These are phyloP conservation scores for Lagenidium giganteum DNA, from an alignment of 352 stramenopile genomes.

Conservation along the genomic window DNA sequence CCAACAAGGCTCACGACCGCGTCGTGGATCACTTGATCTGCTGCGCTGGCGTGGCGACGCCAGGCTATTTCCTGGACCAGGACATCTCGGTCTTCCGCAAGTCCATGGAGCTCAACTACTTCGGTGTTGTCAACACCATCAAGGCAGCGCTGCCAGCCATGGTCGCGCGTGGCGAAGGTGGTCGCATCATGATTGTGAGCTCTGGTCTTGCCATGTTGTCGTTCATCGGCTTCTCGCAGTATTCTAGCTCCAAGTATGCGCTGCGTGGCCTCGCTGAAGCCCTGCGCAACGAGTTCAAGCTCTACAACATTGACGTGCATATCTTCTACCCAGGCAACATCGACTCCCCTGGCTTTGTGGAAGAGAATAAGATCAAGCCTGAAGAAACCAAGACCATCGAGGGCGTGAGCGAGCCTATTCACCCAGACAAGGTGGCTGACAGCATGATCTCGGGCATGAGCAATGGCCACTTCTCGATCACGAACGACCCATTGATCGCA, in stretches of 20 bases:
- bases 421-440: slow-evolving; percentile 61
- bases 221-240: slow-evolving; percentile 81
- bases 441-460: slow-evolving; percentile 57
- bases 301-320: slow-evolving; percentile 64
- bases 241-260: slow-evolving; percentile 79
- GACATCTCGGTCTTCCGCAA: slow-evolving; percentile 64
- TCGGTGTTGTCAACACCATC: slow-evolving; percentile 71
- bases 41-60: slow-evolving; percentile 46
- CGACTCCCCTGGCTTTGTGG: slow-evolving; percentile 66
- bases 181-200: slow-evolving; percentile 68
- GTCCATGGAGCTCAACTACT: slow-evolving; percentile 88
- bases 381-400: slow-evolving; percentile 73
- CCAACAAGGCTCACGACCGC: slow-evolving; percentile 62
- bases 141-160: slow-evolving; percentile 80
- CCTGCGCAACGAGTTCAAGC: slow-evolving; percentile 70
- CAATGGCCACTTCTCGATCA: slow-evolving; percentile 74
- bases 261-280: slow-evolving; percentile 74
- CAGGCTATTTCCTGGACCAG: slow-evolving; percentile 76
- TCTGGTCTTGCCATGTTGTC: slow-evolving; percentile 65
- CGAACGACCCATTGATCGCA: slow-evolving; percentile 75
- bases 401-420: slow-evolving; percentile 35
- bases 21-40: slow-evolving; percentile 71
- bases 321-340: slow-evolving; percentile 85
- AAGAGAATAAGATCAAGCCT: slow-evolving; percentile 76
- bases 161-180: slow-evolving; percentile 47